Conservation (phyloP, 345 rosid genomes). For the Barbarea vulgaris region DNA sequence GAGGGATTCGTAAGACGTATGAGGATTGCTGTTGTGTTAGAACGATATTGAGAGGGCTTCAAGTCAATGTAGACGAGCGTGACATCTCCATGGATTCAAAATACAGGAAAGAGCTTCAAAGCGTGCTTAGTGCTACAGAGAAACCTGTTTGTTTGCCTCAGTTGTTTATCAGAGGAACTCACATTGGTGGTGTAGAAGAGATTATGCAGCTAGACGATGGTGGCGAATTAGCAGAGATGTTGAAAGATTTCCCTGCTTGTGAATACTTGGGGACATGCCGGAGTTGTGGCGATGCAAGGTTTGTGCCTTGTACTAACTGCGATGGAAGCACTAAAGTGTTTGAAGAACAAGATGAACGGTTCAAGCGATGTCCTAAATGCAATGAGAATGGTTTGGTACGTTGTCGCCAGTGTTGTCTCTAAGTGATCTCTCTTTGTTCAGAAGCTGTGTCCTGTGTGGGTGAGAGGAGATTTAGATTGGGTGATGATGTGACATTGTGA, state of each 20-base stretch:
- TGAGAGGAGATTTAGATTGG: constrained; percentile 16
- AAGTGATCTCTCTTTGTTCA: constrained; percentile 20
- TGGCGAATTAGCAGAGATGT: constrained; percentile 63
- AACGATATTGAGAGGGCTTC: constrained; percentile 64
- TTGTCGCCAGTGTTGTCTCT: constrained; percentile 65
- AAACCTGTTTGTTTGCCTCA: constrained; percentile 60
- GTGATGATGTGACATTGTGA: constrained; percentile 14
- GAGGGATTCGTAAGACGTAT: constrained; percentile 85
- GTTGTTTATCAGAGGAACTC: constrained; percentile 65
- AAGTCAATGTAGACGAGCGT: constrained; percentile 67
- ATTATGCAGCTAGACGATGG: constrained; percentile 70
- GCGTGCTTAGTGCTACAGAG: constrained; percentile 33
- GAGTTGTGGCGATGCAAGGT: constrained; percentile 80
- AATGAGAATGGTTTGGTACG: constrained; percentile 87
- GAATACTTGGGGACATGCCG: constrained; percentile 50
- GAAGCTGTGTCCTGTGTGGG: constrained; percentile 23
- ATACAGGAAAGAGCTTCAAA: constrained; percentile 68
- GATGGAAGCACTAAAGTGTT: constrained; percentile 82
- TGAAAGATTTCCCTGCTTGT: constrained; percentile 55
- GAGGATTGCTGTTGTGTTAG: constrained; percentile 80
- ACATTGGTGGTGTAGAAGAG: constrained; percentile 78
- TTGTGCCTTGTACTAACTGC: constrained; percentile 67
- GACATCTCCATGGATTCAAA: constrained; percentile 87
- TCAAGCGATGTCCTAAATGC: constrained; percentile 67
- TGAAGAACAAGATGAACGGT: constrained; percentile 48